A percentile compares a stretch with the other conserved stretches of the same genome.
Evolutionary conservation across 768 basidiomycete genomes (phyloP).

Genomic region (Termitomyces sp.): DNA sequence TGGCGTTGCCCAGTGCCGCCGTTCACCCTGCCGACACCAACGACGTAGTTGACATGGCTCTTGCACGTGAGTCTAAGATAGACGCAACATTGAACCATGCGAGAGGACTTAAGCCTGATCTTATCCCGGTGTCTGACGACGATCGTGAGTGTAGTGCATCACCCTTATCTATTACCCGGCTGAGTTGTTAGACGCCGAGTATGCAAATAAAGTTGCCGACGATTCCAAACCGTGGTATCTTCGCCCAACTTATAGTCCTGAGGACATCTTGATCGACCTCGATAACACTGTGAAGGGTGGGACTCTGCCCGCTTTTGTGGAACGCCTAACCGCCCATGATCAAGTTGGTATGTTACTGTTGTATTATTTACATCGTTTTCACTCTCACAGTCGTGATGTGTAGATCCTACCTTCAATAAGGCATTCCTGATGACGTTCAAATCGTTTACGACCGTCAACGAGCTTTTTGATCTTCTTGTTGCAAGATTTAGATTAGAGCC

Average conservation of each 20-base stretch:
- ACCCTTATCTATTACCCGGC: too few species aligned
- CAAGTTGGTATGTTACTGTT: conserved; percentile 59
- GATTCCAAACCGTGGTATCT: conserved; percentile 78
- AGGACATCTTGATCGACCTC: conserved; percentile 81
- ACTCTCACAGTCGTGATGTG: neutral
- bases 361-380: neutral
- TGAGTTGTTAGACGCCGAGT: conserved; percentile 64
- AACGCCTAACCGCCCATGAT: conserved; percentile 89
- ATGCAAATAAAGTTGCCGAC: conserved; percentile 39
- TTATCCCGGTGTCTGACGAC: too few species aligned
- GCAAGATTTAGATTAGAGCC: conserved; percentile 76
- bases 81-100: too few species aligned
- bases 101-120: too few species aligned
- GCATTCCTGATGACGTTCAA: conserved; percentile 97
- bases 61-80: too few species aligned
- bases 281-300: conserved; percentile 86
- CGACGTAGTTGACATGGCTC: too few species aligned
- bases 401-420: conserved; percentile 70
- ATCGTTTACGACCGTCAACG: conserved; percentile 82
- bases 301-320: conserved; percentile 83
- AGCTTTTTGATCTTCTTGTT: conserved; percentile 79
- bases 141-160: too few species aligned
- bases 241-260: conserved; percentile 70
- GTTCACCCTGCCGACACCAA: too few species aligned
- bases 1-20: too few species aligned